Evolutionary conservation across 2,329 filamentous ascomycete species (phyloP).

Genomic region (Leptographium galeiforme): DNA sequence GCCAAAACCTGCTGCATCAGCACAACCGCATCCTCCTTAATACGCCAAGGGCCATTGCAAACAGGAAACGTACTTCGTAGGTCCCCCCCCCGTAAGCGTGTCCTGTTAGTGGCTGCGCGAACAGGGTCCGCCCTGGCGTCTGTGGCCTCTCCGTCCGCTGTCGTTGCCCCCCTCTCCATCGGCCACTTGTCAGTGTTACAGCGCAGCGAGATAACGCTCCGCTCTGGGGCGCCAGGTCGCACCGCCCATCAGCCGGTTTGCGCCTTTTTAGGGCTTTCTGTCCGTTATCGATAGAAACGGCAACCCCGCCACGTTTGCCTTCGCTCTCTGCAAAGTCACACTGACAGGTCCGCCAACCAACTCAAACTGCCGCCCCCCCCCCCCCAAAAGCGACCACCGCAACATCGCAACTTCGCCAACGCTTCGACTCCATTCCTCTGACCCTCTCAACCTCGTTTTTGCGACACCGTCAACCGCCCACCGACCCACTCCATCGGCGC

Average conservation of each 20-base stretch:
- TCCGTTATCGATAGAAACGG: background rate
- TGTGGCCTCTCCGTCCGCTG: no score
- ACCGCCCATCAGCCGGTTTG: background rate
- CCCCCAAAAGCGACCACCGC: background rate
- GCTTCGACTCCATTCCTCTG: background rate
- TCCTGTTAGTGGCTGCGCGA: no score
- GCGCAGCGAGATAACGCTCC: background rate
- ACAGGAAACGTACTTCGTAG: no score
- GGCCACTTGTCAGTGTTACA: background rate
- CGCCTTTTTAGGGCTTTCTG: background rate
- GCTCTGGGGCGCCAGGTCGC: background rate
- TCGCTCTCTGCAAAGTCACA: background rate
- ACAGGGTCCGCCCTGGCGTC: no score
- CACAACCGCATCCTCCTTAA: no score
- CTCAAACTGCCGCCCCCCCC: no score
- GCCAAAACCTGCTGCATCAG: no score
- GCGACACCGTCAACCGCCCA: background rate
- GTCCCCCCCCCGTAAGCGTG: no score
- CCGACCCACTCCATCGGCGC: background rate
- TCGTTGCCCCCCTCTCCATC: no score
- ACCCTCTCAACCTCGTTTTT: background rate
- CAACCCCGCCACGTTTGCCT: background rate
- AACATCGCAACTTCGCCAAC: background rate
- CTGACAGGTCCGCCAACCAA: background rate
- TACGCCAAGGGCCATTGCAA: no score